phyloP scores from a whole-genome alignment of 164 flowering plant species.

The Aristolochia contorta region DNA sequence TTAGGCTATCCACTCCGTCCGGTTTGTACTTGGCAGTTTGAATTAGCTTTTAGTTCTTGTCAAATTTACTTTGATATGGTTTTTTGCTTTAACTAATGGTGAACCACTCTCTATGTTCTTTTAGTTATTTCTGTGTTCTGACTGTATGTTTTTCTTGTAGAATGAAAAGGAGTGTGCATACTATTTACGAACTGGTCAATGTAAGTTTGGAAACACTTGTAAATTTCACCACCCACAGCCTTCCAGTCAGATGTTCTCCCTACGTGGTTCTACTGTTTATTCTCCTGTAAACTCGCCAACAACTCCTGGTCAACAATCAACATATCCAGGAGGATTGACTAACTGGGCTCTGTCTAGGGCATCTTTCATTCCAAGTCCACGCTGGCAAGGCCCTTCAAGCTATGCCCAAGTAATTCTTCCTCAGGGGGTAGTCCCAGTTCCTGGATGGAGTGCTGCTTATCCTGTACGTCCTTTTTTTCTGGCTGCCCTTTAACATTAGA shows the following conservation, averaged over 20 bases:
- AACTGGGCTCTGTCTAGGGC: slow-evolving; percentile 74
- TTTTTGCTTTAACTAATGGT: not conserved
- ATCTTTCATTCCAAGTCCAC: slow-evolving; percentile 77
- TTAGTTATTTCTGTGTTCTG: not conserved
- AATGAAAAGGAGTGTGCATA: slow-evolving; percentile 85
- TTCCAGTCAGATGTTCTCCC: slow-evolving; percentile 61
- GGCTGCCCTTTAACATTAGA: not conserved
- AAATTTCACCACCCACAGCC: slow-evolving; percentile 97
- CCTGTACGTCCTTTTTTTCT: slow-evolving; percentile 41
- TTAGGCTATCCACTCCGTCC: slow-evolving; percentile 95
- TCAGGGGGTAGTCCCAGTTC: slow-evolving; percentile 80
- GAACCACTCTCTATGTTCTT: not conserved
- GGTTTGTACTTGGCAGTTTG: slow-evolving; percentile 31
- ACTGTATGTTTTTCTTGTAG: slow-evolving; percentile 26
- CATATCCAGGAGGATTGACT: slow-evolving; percentile 58
- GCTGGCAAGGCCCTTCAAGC: slow-evolving; percentile 89
- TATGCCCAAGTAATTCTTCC: slow-evolving; percentile 78
- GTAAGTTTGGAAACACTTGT: slow-evolving; percentile 90
- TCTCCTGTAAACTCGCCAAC: slow-evolving; percentile 67
- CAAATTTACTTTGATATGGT: not conserved
- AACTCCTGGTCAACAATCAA: slow-evolving; percentile 74
- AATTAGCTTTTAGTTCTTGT: not conserved
- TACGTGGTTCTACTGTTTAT: slow-evolving; percentile 80
- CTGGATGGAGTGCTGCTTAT: slow-evolving; percentile 67
- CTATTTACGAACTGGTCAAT: slow-evolving; percentile 90